phyloP scores from a whole-genome alignment of 768 basidiomycete species.

The Phlebiopsis flavidoalba region DNA sequence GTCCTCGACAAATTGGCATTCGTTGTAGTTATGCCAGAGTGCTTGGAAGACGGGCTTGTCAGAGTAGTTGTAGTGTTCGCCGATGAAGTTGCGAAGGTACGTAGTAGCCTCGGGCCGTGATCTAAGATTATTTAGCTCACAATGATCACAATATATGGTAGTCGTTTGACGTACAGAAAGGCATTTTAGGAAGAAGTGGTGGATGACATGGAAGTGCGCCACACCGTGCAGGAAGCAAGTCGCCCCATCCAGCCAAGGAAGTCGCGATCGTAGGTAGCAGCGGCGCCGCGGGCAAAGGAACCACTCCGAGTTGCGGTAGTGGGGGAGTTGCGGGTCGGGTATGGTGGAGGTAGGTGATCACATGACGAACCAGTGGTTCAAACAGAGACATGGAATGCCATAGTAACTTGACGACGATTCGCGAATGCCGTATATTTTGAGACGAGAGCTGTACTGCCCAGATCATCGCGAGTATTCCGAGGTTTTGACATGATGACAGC shows the following conservation, averaged over 20 bases:
- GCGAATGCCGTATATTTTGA: background rate
- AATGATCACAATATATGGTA: background rate
- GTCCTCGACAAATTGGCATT: slow-evolving; percentile 32
- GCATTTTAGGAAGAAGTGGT: slow-evolving; percentile 26
- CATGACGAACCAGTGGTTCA: slow-evolving; percentile 24
- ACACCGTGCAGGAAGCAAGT: slow-evolving; percentile 24
- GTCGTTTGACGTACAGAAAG: slow-evolving; percentile 5
- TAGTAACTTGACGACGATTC: slow-evolving; percentile 8
- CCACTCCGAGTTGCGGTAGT: slow-evolving; percentile 17
- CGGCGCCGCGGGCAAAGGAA: slow-evolving; percentile 18
- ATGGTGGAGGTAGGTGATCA: slow-evolving; percentile 21
- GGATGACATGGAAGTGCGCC: slow-evolving; percentile 24
- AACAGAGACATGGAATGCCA: slow-evolving; percentile 13
- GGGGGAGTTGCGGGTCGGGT: slow-evolving; percentile 21
- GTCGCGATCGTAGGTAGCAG: slow-evolving; percentile 19
- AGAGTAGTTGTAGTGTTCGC: slow-evolving; percentile 25
- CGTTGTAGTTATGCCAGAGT: slow-evolving; percentile 29
- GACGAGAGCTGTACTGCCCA: background rate
- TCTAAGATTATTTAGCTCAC: slow-evolving; percentile 10
- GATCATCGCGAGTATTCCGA: slow-evolving; percentile 9
- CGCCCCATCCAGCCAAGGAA: slow-evolving; percentile 25
- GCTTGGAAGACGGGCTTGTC: slow-evolving; percentile 26
- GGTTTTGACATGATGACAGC: slow-evolving; percentile 11
- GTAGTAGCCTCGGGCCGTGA: slow-evolving; percentile 27
- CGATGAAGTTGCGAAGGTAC: slow-evolving; percentile 25